Percentiles rank a stretch among this genome's conserved stretches.
Evolutionary conservation across 805 yeast species (phyloP).

Genomic region (Myxozyma nipponensis): DNA sequence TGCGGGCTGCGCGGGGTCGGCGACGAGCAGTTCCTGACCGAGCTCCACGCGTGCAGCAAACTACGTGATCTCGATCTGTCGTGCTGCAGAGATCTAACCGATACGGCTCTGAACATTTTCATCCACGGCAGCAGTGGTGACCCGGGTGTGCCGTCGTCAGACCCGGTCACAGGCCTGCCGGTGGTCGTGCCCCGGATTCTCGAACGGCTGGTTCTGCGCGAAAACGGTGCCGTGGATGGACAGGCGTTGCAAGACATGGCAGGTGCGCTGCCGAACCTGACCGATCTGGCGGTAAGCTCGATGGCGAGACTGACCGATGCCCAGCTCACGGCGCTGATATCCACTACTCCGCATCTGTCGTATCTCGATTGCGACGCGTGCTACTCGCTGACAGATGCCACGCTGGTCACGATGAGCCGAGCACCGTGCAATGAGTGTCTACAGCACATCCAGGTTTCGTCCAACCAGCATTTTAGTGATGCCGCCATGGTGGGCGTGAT

Average conservation of each 20-base stretch:
- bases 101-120: slow-evolving; percentile 8
- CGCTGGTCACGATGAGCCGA: slow-evolving; percentile 5
- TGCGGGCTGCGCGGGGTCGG: slow-evolving; percentile 9
- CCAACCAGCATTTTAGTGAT: slow-evolving; percentile 11
- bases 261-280: slow-evolving; percentile 9
- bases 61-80: slow-evolving; percentile 11
- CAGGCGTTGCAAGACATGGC: slow-evolving; percentile 7
- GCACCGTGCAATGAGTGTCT: slow-evolving; percentile 4
- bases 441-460: slow-evolving; percentile 16
- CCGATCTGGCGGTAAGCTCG: slow-evolving; percentile 11
- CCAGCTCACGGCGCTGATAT: slow-evolving; percentile 8
- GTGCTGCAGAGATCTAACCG: slow-evolving; percentile 8
- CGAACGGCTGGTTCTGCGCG: slow-evolving; percentile 7
- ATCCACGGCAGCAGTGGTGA: slow-evolving; percentile 13
- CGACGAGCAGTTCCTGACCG: slow-evolving; percentile 7
- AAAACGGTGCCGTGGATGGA: slow-evolving; percentile 11
- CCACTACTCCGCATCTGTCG: slow-evolving; percentile 4
- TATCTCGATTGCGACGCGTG: slow-evolving; percentile 24
- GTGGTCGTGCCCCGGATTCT: slow-evolving; percentile 2
- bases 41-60: slow-evolving; percentile 3
- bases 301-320: slow-evolving; percentile 7
- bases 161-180: slow-evolving; percentile 4
- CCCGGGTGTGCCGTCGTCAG: slow-evolving; percentile 3
- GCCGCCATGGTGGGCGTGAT: slow-evolving; percentile 8
- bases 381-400: slow-evolving; percentile 7